Evolutionary conservation across 2,329 filamentous ascomycete genomes (phyloP), one percentile per base, ranked within the genome.

Genomic region (Aspergillus puulaauensis): DNA sequence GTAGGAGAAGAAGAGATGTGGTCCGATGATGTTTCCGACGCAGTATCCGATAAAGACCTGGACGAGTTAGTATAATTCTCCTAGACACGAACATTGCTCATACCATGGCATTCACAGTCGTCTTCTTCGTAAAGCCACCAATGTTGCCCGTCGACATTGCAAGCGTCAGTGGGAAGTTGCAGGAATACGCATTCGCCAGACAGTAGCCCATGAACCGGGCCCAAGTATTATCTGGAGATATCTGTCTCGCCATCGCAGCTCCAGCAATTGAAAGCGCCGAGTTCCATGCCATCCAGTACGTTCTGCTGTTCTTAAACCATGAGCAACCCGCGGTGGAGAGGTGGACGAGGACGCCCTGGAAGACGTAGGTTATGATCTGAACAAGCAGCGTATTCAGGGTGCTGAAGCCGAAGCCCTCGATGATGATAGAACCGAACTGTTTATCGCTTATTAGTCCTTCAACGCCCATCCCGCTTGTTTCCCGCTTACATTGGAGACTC

Each of bases 71-170:
- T 17, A 33, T 15, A 48, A 3, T 9, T 11, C 6, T 5, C 9
- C 6, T 45, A 45, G 3, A n/a, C 9, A 15, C 5, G 45, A 8
- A 12, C n/a, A 8, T 17, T 21, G 21, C 5, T 21, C 24, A 9
- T 52, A 54, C 43, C 9, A 82, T 60, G 0, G 79, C 78, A 23
- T 75, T 79, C 6, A 77, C 73, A 0, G 78, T 79, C 12, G 77
- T 76, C 53, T 78, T 77, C 64, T 82, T 82, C 1, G 78, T 79
- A 54, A 81, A 79, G 0, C 79, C 79, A 4, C 75, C 79, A 7
- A 79, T 68, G 59, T 82, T 82, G 6, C 70, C 74, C 3, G 76
- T 73, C 46, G 80, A 75, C 70, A 76, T 75, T 1, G 75, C 73
- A 40, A 77, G 69, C 7, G 63, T 60, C 4, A 78, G 53, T 8